phyloP scores from a whole-genome alignment of 129 eudicot genomes.

The Helianthus tuberosus region DNA sequence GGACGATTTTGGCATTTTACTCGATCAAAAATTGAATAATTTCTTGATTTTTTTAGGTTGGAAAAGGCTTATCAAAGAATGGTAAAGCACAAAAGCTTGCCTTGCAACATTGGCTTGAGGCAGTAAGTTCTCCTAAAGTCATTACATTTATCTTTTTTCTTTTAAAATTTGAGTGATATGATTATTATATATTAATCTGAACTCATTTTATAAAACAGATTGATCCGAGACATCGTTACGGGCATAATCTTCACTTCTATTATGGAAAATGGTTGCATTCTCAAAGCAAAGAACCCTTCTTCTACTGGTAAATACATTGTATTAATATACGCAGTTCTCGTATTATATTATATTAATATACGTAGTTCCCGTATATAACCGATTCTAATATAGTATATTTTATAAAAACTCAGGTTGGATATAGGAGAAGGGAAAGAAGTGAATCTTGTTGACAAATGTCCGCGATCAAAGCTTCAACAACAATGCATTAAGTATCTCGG shows the following conservation, averaged over 20 bases:
- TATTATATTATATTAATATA: not conserved
- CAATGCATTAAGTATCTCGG: conserved; percentile 99
- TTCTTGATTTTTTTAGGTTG: conserved; percentile 59
- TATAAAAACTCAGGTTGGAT: conserved; percentile 65
- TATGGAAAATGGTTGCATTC: conserved; percentile 80
- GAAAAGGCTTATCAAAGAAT: conserved; percentile 93
- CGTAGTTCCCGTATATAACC: not conserved
- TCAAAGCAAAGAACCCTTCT: conserved; percentile 92
- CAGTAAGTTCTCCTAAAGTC: conserved; percentile 50
- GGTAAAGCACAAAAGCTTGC: conserved; percentile 91
- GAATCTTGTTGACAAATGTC: conserved; percentile 76
- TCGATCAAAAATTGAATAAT: not conserved
- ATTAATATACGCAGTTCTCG: not conserved
- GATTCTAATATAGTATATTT: conserved; percentile 9
- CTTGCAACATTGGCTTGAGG: conserved; percentile 98
- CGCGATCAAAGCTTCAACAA: conserved; percentile 85
- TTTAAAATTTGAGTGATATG: not conserved
- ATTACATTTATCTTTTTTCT: not conserved
- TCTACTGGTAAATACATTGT: conserved; percentile 70
- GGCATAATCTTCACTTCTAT: conserved; percentile 92
- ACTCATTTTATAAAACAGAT: conserved; percentile 51
- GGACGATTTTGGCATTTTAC: too few species aligned
- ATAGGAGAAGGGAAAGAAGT: conserved; percentile 97
- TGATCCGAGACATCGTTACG: conserved; percentile 99
- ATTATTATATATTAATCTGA: not conserved